A percentile compares a stretch with the other conserved stretches of the same genome.
Evolutionary conservation across 192 early-diverging fungal genomes (phyloP).

Genomic region (Backusella mclennaniae): DNA sequence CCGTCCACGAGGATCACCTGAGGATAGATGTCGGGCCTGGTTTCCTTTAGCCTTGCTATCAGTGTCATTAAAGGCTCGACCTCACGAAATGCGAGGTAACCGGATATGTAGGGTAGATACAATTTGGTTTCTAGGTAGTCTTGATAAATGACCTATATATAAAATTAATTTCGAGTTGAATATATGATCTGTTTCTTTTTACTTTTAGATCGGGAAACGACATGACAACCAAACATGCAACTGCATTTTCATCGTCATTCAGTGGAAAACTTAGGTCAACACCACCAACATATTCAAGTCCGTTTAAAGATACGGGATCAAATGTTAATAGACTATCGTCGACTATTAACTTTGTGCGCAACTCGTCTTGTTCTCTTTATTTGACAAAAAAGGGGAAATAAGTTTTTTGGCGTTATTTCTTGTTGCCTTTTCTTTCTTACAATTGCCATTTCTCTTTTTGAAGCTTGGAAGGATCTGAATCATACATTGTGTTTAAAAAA

Average conservation of each 20-base stretch:
- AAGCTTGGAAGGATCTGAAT: constrained; percentile 1
- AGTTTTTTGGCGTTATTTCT: not conserved
- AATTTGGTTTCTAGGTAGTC: constrained; percentile 58
- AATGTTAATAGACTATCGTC: constrained; percentile 16
- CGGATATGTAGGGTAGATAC: constrained; percentile 78
- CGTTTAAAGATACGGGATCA: constrained; percentile 7
- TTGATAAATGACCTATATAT: constrained; percentile 59
- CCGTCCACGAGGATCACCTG: constrained; percentile 84
- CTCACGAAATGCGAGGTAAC: constrained; percentile 93
- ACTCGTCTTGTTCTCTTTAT: constrained; percentile 11
- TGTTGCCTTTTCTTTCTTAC: not conserved
- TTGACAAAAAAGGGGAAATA: not conserved
- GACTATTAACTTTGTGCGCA: not conserved
- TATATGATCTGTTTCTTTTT: not conserved
- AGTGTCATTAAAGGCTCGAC: constrained; percentile 57
- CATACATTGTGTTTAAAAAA: not conserved
- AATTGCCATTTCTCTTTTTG: constrained; percentile 14
- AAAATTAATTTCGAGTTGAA: not conserved
- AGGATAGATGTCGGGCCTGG: constrained; percentile 58
- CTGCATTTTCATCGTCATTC: constrained; percentile 51
- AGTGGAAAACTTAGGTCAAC: constrained; percentile 74
- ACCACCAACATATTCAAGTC: constrained; percentile 64
- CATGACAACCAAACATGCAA: constrained; percentile 76
- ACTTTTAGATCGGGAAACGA: constrained; percentile 62
- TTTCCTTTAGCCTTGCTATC: constrained; percentile 50